Base-by-base conservation (phyloP, 2,329 filamentous ascomycete species). In the Verticillium tricorpus region DNA sequence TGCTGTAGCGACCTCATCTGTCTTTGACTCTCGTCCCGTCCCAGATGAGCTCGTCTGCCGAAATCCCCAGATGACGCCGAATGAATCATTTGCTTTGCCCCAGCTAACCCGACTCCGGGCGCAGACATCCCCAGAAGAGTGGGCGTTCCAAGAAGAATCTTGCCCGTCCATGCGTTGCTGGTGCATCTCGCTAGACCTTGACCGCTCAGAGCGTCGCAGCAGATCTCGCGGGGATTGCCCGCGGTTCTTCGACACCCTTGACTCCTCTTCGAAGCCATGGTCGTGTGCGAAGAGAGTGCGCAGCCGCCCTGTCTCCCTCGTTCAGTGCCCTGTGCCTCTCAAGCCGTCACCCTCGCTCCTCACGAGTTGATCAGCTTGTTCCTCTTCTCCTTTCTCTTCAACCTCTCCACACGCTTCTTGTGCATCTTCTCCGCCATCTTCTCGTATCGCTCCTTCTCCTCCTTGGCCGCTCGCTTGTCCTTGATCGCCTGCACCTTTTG, bases 401-500 rank as follows among this genome's bases (percentile, higher is more conserved):
- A 78, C 69, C 95, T 86, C 78, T 99, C 95, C 14, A 98, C 89
- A 64, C 93, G 85, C 84, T 97, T 98, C 77, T 86, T 88, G 80
- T 98, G 94, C 95, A 99, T 98, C 81, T 95, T 98, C 79, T 93
- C 92, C 22, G 93, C 94, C 86, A 99, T 86, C 81, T 93, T 92
- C 76, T 93, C 92, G 73, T 94, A 98, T 68, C 94, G 84, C 71
- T 93, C 92, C 77, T 90, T 93, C 81, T 98, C 95, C 70, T 92
- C 93, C 83, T 97, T 98, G 59, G 89, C 91, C 22, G 87, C 89
- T 68, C 92, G 86, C 77, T 90, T 93, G 66, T 96, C 92, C 71
- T 90, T 93, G 72, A 98, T 91, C 12, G 84, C 84, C 71, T 93
- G 85, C 60, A 95, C 87, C 68, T 88, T 88, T 72, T 85, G 83